Evolutionary conservation across 2,329 filamentous ascomycete genomes (phyloP).

Genomic region (Aspergillus unguis): DNA sequence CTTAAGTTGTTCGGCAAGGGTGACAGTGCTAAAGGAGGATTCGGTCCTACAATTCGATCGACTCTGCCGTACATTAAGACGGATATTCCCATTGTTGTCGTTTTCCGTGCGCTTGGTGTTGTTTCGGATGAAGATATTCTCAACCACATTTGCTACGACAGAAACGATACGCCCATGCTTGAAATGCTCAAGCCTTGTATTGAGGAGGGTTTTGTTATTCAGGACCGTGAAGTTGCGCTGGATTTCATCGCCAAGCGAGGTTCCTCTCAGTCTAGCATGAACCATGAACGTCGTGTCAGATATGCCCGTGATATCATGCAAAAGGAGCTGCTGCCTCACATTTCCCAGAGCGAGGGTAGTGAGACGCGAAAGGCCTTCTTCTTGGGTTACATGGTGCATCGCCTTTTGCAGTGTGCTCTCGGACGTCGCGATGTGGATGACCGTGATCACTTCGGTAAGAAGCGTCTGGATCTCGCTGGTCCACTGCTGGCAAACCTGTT

Average conservation of each 20-base stretch:
- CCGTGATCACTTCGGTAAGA: slow-evolving; percentile 98
- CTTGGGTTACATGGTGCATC: slow-evolving; percentile 97
- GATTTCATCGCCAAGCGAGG: slow-evolving; percentile 96
- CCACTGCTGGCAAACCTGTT: slow-evolving; percentile 95
- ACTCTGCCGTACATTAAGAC: slow-evolving; percentile 91
- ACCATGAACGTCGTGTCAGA: slow-evolving; percentile 81
- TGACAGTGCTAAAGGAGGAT: slow-evolving; percentile 71
- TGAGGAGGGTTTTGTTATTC: slow-evolving; percentile 93
- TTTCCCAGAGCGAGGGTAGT: slow-evolving; percentile 89
- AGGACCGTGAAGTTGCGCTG: slow-evolving; percentile 88
- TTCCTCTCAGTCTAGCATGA: slow-evolving; percentile 65
- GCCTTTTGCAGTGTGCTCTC: slow-evolving; percentile 86
- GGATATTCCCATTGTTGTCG: slow-evolving; percentile 89
- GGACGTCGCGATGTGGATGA: slow-evolving; percentile 93
- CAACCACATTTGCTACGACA: slow-evolving; percentile 95
- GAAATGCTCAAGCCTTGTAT: slow-evolving; percentile 97
- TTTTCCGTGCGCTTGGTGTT: slow-evolving; percentile 91
- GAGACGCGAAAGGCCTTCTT: slow-evolving; percentile 98
- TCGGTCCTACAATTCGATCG: slow-evolving; percentile 84
- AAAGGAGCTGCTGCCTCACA: slow-evolving; percentile 94
- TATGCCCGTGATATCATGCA: slow-evolving; percentile 93
- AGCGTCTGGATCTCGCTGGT: slow-evolving; percentile 91
- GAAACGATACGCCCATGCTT: slow-evolving; percentile 92
- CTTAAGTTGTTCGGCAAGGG: slow-evolving; percentile 88
- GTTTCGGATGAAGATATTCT: slow-evolving; percentile 98